A percentile compares a stretch with the other conserved stretches of the same genome.
phyloP scores from a whole-genome alignment of 352 stramenopile species.

The Globisporangium parvum region DNA sequence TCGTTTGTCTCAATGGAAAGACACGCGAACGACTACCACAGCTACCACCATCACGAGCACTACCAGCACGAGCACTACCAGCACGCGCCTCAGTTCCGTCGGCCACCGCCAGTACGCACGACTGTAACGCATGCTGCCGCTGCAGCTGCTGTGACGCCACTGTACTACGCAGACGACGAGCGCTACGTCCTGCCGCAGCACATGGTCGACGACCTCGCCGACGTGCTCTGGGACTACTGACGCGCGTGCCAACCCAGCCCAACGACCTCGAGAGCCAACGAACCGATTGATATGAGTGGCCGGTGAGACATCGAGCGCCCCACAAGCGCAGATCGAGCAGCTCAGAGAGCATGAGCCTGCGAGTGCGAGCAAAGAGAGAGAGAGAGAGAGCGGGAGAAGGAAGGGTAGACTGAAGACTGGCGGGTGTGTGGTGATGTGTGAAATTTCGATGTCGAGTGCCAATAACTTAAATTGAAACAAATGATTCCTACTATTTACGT shows the following conservation, averaged over 20 bases:
- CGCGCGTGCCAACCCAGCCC: neutral
- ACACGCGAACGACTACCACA: neutral
- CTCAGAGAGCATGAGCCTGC: neutral
- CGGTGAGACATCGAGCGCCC: neutral
- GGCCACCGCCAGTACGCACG: neutral
- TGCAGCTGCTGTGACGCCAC: neutral
- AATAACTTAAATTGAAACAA: too few species aligned
- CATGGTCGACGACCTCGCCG: conserved; percentile 13
- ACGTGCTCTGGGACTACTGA: conserved; percentile 13
- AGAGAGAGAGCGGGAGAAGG: too few species aligned
- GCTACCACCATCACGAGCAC: neutral
- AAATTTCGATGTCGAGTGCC: too few species aligned
- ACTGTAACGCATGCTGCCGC: neutral
- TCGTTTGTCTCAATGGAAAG: conserved; percentile 11
- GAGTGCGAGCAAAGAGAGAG: too few species aligned
- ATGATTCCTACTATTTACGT: too few species aligned
- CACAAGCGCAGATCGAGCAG: too few species aligned
- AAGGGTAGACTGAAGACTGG: too few species aligned
- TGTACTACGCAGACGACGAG: conserved; percentile 3
- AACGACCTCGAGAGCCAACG: neutral
- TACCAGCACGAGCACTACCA: neutral
- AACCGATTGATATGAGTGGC: conserved; percentile 7
- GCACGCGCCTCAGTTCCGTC: neutral
- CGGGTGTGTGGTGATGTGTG: too few species aligned
- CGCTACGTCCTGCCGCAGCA: conserved; percentile 9